phyloP scores from a whole-genome alignment of 2,329 filamentous ascomycete species.

The Colletotrichum cordylinicola region DNA sequence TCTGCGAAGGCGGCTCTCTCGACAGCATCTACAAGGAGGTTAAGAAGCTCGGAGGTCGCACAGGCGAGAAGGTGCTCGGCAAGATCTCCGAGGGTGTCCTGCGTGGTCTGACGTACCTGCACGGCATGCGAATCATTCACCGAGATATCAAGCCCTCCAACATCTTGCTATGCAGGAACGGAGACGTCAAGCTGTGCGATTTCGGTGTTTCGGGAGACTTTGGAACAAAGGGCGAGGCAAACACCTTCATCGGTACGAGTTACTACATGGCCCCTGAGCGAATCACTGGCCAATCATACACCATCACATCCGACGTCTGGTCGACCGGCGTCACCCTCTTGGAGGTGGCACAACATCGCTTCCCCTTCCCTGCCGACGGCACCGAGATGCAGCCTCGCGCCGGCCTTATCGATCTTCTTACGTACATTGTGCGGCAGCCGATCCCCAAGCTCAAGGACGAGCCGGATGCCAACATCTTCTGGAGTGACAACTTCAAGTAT shows the following conservation, averaged over 20 bases:
- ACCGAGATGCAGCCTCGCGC: constrained; percentile 94
- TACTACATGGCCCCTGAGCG: constrained; percentile 99
- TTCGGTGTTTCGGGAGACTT: constrained; percentile 98
- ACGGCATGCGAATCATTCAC: constrained; percentile 96
- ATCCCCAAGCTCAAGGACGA: constrained; percentile 97
- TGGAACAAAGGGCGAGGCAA: constrained; percentile 96
- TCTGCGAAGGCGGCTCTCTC: constrained; percentile 94
- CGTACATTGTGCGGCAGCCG: constrained; percentile 95
- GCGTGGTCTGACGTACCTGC: constrained; percentile 91
- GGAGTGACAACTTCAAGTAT: constrained; percentile 98
- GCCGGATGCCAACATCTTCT: constrained; percentile 84
- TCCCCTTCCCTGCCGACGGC: constrained; percentile 96
- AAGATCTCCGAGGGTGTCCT: constrained; percentile 96
- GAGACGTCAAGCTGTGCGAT: constrained; percentile 96
- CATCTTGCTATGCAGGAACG: constrained; percentile 89
- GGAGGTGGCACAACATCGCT: constrained; percentile 99
- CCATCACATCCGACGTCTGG: constrained; percentile 98
- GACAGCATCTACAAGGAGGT: constrained; percentile 98
- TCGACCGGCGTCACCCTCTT: constrained; percentile 94
- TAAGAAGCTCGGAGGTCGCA: constrained; percentile 91
- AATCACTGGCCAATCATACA: constrained; percentile 97
- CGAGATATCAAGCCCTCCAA: constrained; percentile 99
- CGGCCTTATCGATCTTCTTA: constrained; percentile 91
- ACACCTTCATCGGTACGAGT: constrained; percentile 97
- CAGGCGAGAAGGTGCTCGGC: constrained; percentile 95